These are phyloP conservation scores for Wickerhamiella australiensis DNA, from an alignment of 805 yeast genomes.

Conservation along the genomic window DNA sequence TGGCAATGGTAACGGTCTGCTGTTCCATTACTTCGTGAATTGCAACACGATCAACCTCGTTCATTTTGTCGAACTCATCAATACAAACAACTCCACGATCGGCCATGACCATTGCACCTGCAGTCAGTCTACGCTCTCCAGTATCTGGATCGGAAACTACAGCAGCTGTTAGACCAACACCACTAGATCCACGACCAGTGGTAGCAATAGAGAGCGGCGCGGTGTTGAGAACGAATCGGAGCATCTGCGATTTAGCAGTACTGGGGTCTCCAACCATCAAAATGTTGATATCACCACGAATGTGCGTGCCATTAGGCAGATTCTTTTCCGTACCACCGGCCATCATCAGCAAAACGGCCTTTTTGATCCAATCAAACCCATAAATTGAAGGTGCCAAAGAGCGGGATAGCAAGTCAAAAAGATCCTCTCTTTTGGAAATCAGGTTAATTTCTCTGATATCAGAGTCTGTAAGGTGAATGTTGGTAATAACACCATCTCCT, in stretches of 20 bases:
- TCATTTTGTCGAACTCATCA: constrained; percentile 98
- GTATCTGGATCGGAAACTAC: constrained; percentile 94
- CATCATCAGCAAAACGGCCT: constrained; percentile 80
- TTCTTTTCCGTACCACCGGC: constrained; percentile 93
- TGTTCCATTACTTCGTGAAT: constrained; percentile 99
- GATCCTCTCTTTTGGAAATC: constrained; percentile 53
- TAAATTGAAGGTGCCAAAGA: constrained; percentile 93
- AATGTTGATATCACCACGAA: constrained; percentile 94
- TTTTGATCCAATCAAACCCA: constrained; percentile 83
- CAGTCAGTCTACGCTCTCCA: constrained; percentile 91
- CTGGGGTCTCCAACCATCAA: constrained; percentile 98
- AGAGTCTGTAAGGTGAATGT: constrained; percentile 54
- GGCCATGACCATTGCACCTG: constrained; percentile 98
- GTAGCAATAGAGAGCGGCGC: constrained; percentile 95
- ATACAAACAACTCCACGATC: constrained; percentile 96
- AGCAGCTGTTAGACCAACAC: constrained; percentile 98
- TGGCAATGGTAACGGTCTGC: constrained; percentile 94
- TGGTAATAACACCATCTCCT: constrained; percentile 66
- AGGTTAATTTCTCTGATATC: constrained; percentile 81
- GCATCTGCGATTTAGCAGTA: constrained; percentile 92
- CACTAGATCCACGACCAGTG: constrained; percentile 98
- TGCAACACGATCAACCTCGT: constrained; percentile 91
- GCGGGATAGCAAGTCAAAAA: constrained; percentile 67
- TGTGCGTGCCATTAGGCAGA: constrained; percentile 86
- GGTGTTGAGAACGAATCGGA: constrained; percentile 86